A percentile compares a stretch with the other conserved stretches of the same genome.
Evolutionary conservation across 495 filamentous ascomycete genomes (phyloP).

Genomic region (Penicillium soppii): DNA sequence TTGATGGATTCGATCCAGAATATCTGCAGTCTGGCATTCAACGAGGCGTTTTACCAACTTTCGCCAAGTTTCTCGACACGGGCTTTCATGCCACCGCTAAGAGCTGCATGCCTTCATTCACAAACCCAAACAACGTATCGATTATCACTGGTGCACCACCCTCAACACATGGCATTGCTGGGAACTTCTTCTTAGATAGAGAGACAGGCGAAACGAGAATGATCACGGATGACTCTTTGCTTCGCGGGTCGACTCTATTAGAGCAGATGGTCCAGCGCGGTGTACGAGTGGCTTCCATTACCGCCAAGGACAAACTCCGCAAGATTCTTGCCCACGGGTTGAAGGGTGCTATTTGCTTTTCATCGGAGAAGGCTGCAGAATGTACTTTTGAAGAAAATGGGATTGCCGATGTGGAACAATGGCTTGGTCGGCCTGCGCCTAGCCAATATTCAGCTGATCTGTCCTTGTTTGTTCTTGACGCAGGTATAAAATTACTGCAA

Average conservation of each 20-base stretch:
- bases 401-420: slow-evolving; percentile 28
- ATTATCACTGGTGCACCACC: slow-evolving; percentile 36
- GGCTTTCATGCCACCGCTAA: slow-evolving; percentile 34
- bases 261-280: slow-evolving; percentile 32
- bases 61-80: slow-evolving; percentile 20
- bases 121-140: slow-evolving; percentile 36
- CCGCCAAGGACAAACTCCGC: slow-evolving; percentile 39
- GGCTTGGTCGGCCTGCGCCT: slow-evolving; percentile 29
- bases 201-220: slow-evolving; percentile 32
- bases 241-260: slow-evolving; percentile 34
- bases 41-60: slow-evolving; percentile 28
- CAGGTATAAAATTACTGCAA: slow-evolving; percentile 36
- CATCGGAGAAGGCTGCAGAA: slow-evolving; percentile 25
- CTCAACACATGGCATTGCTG: slow-evolving; percentile 31
- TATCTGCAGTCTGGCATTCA: slow-evolving; percentile 29
- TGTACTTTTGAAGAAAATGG: slow-evolving; percentile 24
- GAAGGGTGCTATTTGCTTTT: slow-evolving; percentile 34
- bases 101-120: slow-evolving; percentile 38
- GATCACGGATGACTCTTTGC: slow-evolving; percentile 31
- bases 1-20: slow-evolving; percentile 38
- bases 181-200: slow-evolving; percentile 38
- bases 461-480: slow-evolving; percentile 38
- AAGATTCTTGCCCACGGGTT: slow-evolving; percentile 32
- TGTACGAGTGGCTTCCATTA: slow-evolving; percentile 36
- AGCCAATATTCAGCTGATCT: slow-evolving; percentile 35